A percentile compares a stretch with the other conserved stretches of the same genome.
Conservation (phyloP, 306 rosid species). For the Pyrus betulifolia region DNA sequence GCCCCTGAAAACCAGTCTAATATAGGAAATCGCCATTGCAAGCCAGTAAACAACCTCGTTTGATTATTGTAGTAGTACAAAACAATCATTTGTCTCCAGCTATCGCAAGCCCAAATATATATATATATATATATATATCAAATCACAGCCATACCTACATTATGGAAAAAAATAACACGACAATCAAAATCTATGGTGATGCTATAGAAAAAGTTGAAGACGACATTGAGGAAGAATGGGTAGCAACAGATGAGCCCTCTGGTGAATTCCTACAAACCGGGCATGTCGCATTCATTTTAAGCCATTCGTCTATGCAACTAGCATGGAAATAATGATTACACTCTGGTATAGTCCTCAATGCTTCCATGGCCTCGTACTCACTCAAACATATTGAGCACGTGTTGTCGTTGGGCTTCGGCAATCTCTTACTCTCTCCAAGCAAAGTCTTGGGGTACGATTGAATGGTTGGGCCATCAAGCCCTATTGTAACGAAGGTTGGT, state of each 20-base stretch:
- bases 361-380: conserved; percentile 58
- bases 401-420: conserved; percentile 46
- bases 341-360: conserved; percentile 53
- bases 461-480: conserved; percentile 63
- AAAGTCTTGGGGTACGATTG: conserved; percentile 54
- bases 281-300: conserved; percentile 56
- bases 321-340: conserved; percentile 67
- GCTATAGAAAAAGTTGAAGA: conserved; percentile 12
- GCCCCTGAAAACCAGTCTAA: not conserved
- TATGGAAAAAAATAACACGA: not conserved
- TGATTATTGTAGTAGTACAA: not conserved
- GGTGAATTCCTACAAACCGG: conserved; percentile 68
- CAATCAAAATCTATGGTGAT: not conserved
- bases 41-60: not conserved
- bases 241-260: not conserved
- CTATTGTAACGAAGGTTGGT: conserved; percentile 18
- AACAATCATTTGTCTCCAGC: not conserved
- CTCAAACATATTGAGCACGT: conserved; percentile 58
- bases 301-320: conserved; percentile 65
- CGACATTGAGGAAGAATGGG: conserved; percentile 20
- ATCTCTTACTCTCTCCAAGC: conserved; percentile 41
- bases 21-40: not conserved
- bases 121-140: not conserved
- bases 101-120: not conserved
- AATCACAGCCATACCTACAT: not conserved